Base-by-base conservation (phyloP, 306 rosid species). In the Cicer bijugum region DNA sequence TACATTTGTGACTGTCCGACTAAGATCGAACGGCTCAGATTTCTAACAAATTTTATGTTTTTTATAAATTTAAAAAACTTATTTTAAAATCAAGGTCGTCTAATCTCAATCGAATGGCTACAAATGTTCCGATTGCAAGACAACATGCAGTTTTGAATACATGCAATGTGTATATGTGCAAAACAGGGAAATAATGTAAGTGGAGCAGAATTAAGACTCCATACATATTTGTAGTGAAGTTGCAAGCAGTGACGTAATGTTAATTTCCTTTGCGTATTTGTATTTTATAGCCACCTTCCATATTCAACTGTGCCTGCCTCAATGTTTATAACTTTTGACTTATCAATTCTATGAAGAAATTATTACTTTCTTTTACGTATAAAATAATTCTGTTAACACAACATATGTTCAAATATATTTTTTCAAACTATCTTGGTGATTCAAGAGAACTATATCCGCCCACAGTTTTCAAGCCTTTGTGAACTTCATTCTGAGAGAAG, bases 231-330 rank as follows among this genome's bases (percentile, higher is more conserved):
- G 64, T 23, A n/a, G 64, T 60, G 69, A 17, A 45, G 11, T 20
- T 40, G 55, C 56, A 11, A 66, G 71, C 71, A 11, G 20, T 66
- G 72, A 67, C 56, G 40, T n/a, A 48, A 68, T 48, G 74, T 37
- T n/a, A 48, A 12, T 50, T 11, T 8, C 10, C 39, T 46, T 61
- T 61, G 62, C 78, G 62, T 61, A 47, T 46, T 60, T 9, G 50
- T 38, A 19, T 73, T 59, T 37, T 14, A 35, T 61, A 46, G 69
- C 60, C 47, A 4, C 37, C 35, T 3, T 28, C 35, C 53, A 71
- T 12, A 71, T 48, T 48, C 15, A 28, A 28, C 35, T 28, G 35
- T 28, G 35, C 5, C 35, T 28, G 35, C 35, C 35, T 28, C 53
- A 12, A 47, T 12, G 16, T 47, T 28, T 28, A 3, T 28, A 28